Evolutionary conservation across 352 stramenopile genomes (phyloP), one percentile per base, ranked within the genome.

Genomic region (Phytophthora vignae): DNA sequence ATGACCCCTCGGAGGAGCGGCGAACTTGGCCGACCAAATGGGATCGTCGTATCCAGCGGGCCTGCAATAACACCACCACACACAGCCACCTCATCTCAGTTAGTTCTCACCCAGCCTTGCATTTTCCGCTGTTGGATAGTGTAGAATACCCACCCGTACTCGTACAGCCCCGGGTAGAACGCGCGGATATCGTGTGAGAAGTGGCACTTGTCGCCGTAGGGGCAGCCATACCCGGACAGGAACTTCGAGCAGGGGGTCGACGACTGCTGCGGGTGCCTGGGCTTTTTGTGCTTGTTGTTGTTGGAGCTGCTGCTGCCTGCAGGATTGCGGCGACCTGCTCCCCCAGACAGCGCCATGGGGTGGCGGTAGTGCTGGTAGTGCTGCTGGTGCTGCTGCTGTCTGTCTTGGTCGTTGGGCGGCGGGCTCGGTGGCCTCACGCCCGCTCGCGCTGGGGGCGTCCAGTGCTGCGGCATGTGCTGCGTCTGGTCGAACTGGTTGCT

Each of bases 141-240:
- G 36, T 8, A 29, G 1, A 44, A 17, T 4, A 66, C 58, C 17
- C 42, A 57, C 60, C 19, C 57, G 9, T 77, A 78, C 60, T 78
- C 74, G 48, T 77, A 67, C 40, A 72, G 77, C 8, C 50, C 55
- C 9, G 74, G 63, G 48, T 74, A 76, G 55, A 74, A 60, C 4
- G 40, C 44, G 58, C 61, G 55, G 3, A 67, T 19, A 5, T 89
- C 78, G 53, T 95, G 88, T 0, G 79, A 88, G 50, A 82, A 95
- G 48, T 68, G 85, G 60, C 88, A 95, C 14, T 77, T 79, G 33
- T 61, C 53, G 4, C 86, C 88, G 31, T 88, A 93, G 3, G 27
- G 36, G 40, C 88, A 95, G 5, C 55, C 78, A 19, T 78, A 84
- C 25, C 66, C 65, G 1, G 75, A 70, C 3, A 75, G 27, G 57